Evolutionary conservation across 2,329 filamentous ascomycete genomes (phyloP).

Genomic region (Xylariales sp.): DNA sequence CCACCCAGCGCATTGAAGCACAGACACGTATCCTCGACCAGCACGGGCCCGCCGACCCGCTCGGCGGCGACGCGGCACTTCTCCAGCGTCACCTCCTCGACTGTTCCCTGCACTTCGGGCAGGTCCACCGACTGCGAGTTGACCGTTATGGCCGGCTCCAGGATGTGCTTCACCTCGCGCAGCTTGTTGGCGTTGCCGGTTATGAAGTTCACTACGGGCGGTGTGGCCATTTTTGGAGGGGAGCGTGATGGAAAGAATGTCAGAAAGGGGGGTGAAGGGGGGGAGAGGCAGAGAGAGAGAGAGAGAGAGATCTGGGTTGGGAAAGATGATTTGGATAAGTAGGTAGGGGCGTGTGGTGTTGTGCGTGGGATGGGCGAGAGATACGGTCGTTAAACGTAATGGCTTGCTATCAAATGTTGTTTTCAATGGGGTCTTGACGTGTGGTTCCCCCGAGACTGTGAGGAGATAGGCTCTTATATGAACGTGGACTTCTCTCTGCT

Average conservation of each 20-base stretch:
- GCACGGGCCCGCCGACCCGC: slow-evolving; percentile 66
- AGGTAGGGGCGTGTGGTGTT: too few species aligned
- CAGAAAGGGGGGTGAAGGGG: background rate
- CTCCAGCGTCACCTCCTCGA: slow-evolving; percentile 85
- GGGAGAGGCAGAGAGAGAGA: background rate
- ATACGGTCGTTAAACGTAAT: too few species aligned
- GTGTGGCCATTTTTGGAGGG: too few species aligned
- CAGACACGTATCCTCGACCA: slow-evolving; percentile 93
- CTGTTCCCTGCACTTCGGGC: slow-evolving; percentile 83
- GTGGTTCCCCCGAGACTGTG: too few species aligned
- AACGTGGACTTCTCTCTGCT: too few species aligned
- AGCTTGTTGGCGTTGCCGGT: slow-evolving; percentile 96
- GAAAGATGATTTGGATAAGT: background rate
- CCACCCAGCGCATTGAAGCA: slow-evolving; percentile 88
- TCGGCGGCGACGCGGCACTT: slow-evolving; percentile 83
- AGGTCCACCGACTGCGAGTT: slow-evolving; percentile 73
- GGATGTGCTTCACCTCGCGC: slow-evolving; percentile 80
- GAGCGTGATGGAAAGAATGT: background rate
- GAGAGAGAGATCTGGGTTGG: background rate
- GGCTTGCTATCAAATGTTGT: too few species aligned
- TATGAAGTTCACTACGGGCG: slow-evolving; percentile 77
- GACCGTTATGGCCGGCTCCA: slow-evolving; percentile 69
- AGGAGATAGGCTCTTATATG: too few species aligned
- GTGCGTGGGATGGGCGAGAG: too few species aligned
- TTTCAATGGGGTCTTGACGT: too few species aligned